Conservation (phyloP, 176 grass and related monocot species). For the Cymbopogon citratus region DNA sequence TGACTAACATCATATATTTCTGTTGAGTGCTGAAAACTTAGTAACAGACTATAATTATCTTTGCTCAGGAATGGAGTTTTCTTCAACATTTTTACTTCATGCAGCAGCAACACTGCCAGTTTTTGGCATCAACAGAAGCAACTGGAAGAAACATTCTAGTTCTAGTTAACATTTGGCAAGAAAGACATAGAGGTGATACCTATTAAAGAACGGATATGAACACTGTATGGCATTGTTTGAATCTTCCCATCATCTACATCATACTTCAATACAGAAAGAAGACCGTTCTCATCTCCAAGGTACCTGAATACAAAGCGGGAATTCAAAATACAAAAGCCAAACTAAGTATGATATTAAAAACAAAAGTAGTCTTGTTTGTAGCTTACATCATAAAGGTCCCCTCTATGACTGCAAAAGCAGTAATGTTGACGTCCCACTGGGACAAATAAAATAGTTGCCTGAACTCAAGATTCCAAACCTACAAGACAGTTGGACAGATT, state of each 20-base stretch:
- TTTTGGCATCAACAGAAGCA: slow-evolving; percentile 13
- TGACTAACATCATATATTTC: no score
- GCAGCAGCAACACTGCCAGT: background rate
- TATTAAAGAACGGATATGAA: slow-evolving; percentile 48
- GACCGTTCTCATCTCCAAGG: slow-evolving; percentile 92
- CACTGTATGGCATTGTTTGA: slow-evolving; percentile 71
- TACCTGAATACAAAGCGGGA: slow-evolving; percentile 49
- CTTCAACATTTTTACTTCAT: slow-evolving; percentile 16
- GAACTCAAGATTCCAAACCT: slow-evolving; percentile 98
- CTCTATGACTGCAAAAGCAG: slow-evolving; percentile 86
- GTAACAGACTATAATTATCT: background rate
- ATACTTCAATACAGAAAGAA: slow-evolving; percentile 85
- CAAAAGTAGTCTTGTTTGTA: background rate
- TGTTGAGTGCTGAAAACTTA: no score
- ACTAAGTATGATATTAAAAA: background rate
- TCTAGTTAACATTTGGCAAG: background rate
- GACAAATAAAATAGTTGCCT: slow-evolving; percentile 66
- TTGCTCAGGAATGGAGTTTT: slow-evolving; percentile 10
- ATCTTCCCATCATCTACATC: slow-evolving; percentile 76
- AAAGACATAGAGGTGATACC: slow-evolving; percentile 34
- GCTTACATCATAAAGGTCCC: slow-evolving; percentile 78
- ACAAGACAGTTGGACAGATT: slow-evolving; percentile 13
- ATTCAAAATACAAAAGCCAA: slow-evolving; percentile 25
- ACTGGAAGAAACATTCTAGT: background rate
- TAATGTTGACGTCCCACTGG: slow-evolving; percentile 78